phyloP scores from a whole-genome alignment of 345 rosid genomes.

The Arabidopsis thaliana region DNA sequence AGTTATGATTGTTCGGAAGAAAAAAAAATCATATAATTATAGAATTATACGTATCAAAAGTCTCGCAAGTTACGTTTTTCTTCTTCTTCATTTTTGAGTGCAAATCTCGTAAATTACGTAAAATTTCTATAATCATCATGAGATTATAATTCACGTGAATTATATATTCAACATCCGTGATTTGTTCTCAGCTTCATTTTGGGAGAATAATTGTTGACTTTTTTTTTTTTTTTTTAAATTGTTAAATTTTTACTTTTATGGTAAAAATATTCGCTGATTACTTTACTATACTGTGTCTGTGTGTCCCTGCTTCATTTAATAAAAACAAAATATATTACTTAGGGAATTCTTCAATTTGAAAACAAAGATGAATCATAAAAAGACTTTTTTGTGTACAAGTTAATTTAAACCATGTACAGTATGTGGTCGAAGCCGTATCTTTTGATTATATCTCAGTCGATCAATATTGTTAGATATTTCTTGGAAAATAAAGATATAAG shows the following conservation, averaged over 20 bases:
- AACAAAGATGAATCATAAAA: no score
- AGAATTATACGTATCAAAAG: not conserved
- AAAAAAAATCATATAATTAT: not conserved
- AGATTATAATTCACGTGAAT: conserved; percentile 1
- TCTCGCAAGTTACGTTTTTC: not conserved
- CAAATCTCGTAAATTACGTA: not conserved
- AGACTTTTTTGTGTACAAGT: no score
- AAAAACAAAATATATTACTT: no score
- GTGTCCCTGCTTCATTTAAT: not conserved
- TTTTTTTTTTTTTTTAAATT: no score
- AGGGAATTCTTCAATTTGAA: no score
- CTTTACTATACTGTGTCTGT: not conserved
- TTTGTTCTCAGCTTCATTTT: conserved; percentile 13
- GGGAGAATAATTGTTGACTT: conserved; percentile 13
- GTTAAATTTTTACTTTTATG: not conserved
- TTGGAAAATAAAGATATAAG: no score
- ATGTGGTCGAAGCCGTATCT: no score
- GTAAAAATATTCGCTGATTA: not conserved
- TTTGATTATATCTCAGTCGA: no score
- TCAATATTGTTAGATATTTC: no score
- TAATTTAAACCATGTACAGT: no score
- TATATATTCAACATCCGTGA: conserved; percentile 22
- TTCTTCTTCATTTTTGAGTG: no score
- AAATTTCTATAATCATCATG: not conserved
- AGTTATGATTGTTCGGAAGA: not conserved